Base-by-base conservation (phyloP, 306 rosid species). In the Inga laurina region DNA sequence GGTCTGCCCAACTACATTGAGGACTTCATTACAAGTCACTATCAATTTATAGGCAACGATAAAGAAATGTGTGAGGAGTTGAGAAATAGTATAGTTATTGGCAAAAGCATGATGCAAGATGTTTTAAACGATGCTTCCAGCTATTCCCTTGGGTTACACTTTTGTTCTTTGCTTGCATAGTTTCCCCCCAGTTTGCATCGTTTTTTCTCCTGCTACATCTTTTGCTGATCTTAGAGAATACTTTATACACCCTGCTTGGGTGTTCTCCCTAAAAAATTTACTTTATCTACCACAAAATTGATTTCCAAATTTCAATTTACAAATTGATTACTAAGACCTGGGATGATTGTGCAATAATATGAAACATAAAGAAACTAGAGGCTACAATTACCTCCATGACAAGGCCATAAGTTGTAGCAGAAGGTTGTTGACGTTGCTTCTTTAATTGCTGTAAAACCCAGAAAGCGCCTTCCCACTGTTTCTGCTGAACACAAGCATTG, bases 391-490 rank as follows among this genome's bases (percentile, higher is more conserved):
- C 98, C 96, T 95, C 98, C 99, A 95, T 95, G 69, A 93, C 95
- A 37, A 95, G 94, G 84, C 97, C 99, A 83, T 92, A 91, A 24
- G 99, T 93, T 22, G 96, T 76, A 66, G 90, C 61, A 16, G 90
- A 83, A 84, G 96, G 97, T 62, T 84, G 87, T 71, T 85, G 68
- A 74, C 87, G 79, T 78, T 86, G 88, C 79, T 86, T 78, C 93
- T 93, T 90, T 80, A 95, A 88, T 86, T 93, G 96, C 88, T 95
- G 94, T 82, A 95, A 82, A 82, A 95, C 98, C 97, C 99, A 95
- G 86, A 95, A 93, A 82, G 97, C 98, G 24, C 99, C 99, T 88
- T 95, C 98, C 98, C 97, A 95, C 80, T 93, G 92, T 86, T 91
- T 90, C 84, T 86, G 86, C 82, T 87, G 92, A 85, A 87, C 87